Evolutionary conservation across 139 green algal species (phyloP), one percentile per base, ranked within the genome.

Genomic region (Edaphochlamys debaryana): DNA sequence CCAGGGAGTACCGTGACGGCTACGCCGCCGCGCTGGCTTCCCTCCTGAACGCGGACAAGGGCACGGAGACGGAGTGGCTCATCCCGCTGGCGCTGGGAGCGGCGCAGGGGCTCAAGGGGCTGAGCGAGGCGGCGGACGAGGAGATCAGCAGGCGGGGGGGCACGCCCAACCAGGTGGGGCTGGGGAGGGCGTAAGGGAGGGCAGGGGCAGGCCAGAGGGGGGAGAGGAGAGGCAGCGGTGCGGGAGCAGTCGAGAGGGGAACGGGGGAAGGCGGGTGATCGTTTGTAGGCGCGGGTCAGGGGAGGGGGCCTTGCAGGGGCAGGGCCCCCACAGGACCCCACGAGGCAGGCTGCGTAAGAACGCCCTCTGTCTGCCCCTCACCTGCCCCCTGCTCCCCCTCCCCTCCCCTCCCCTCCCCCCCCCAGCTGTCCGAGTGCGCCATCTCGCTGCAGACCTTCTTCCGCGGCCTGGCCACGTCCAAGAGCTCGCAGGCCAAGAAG

Each of bases 381-480:
- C 36, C 73, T 25, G 2, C 64, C 27, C 60, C 29, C 25, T 23
- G 50, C 45, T 63, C 22, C 54, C 11, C 54, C 22, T 30, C 45
- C 45, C 45, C 45, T 54, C 11, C 45, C 45, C 13, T 13, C 11
- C 45, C 45, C 45, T 54, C 11, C 45, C 45, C 22, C 2, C 29
- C 23, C 27, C 78, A 88, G 84, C 40, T 88, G 50, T 80, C 84
- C n/a, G 68, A 76, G 54, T 88, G 84, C 77, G 78, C 76, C 84
- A 87, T 88, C 77, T 32, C 79, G 9, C 79, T 88, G 32, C 87
- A 91, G 71, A 50, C 75, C 45, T 58, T 91, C 29, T 88, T 91
- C 79, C 62, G 78, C 25, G 78, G 66, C 30, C 78, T 84, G 36
- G 63, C 76, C 62, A 84, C 64, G 50, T 48, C 25, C 64, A 76